Percentiles rank a stretch among this genome's conserved stretches.
These are phyloP conservation scores for Arthrobotrys sinensis DNA, from an alignment of 2,329 filamentous ascomycete genomes.

Conservation along the genomic window DNA sequence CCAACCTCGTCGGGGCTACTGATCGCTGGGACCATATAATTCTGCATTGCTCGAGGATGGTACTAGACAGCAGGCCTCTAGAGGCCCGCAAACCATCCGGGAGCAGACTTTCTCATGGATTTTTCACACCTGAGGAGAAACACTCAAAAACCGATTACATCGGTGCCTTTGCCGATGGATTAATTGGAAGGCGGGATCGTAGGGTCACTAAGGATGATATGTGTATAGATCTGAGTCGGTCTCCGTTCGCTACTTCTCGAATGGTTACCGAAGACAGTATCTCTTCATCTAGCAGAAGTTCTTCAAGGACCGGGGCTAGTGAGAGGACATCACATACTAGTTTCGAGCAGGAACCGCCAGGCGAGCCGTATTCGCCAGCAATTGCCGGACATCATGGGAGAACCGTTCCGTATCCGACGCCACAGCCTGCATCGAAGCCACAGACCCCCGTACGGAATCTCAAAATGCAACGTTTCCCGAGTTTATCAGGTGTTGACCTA, in stretches of 20 bases:
- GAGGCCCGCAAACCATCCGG: conserved; percentile 47
- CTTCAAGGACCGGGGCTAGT: conserved; percentile 39
- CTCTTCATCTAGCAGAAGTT: conserved; percentile 51
- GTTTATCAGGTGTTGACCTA: conserved; percentile 56
- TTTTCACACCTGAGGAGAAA: conserved; percentile 39
- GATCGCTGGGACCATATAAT: conserved; percentile 19
- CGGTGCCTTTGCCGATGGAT: conserved; percentile 37
- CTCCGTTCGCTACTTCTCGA: conserved; percentile 19
- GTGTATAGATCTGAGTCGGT: conserved; percentile 30
- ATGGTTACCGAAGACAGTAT: conserved; percentile 22
- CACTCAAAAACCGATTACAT: conserved; percentile 31
- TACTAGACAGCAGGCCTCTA: conserved; percentile 29
- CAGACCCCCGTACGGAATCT: conserved; percentile 42
- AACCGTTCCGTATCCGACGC: conserved; percentile 43
- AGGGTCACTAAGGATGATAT: conserved; percentile 42
- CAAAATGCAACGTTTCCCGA: conserved; percentile 59
- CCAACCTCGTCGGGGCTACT: conserved; percentile 3
- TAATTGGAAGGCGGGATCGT: conserved; percentile 35
- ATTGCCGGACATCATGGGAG: conserved; percentile 46
- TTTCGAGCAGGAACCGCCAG: conserved; percentile 38
- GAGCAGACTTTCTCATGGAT: conserved; percentile 33
- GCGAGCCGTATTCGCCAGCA: conserved; percentile 38
- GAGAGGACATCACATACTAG: conserved; percentile 56
- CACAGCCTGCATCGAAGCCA: conserved; percentile 49
- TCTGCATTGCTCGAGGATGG: conserved; percentile 36